phyloP scores from a whole-genome alignment of 2,329 filamentous ascomycete genomes.

The Cryphonectria naterciae region DNA sequence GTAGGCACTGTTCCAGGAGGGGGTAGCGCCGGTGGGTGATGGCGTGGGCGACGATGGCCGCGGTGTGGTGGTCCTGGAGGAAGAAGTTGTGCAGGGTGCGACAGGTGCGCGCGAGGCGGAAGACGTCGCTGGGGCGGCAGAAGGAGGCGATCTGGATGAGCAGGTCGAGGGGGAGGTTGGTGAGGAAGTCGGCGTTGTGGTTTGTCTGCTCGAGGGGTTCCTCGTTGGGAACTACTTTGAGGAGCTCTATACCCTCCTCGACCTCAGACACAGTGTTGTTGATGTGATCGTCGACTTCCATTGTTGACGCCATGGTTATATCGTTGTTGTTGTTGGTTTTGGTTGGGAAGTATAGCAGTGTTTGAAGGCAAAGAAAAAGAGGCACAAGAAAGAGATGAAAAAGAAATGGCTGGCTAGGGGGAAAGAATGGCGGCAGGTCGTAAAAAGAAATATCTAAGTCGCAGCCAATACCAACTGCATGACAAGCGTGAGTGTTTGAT shows the following conservation, averaged over 20 bases:
- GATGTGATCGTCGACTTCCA: neutral
- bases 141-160: conserved; percentile 51
- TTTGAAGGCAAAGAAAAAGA: neutral
- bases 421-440: too few relatives aligned
- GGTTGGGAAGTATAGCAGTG: neutral
- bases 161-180: conserved; percentile 58
- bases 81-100: conserved; percentile 49
- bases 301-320: neutral
- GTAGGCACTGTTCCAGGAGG: conserved; percentile 55
- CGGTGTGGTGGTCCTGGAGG: conserved; percentile 41
- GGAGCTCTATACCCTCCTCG: too few relatives aligned
- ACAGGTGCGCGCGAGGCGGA: conserved; percentile 49
- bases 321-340: too few relatives aligned
- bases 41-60: conserved; percentile 43
- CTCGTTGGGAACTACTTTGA: too few relatives aligned
- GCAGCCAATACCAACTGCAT: neutral
- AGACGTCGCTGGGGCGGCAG: conserved; percentile 55
- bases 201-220: too few relatives aligned
- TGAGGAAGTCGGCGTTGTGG: conserved; percentile 41
- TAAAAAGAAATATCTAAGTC: neutral
- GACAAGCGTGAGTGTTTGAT: neutral
- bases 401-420: too few relatives aligned
- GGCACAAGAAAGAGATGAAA: neutral
- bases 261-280: neutral
- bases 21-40: conserved; percentile 54